Conservation (phyloP, 495 filamentous ascomycete genomes). For the Aspergillus incahuasiensis region DNA sequence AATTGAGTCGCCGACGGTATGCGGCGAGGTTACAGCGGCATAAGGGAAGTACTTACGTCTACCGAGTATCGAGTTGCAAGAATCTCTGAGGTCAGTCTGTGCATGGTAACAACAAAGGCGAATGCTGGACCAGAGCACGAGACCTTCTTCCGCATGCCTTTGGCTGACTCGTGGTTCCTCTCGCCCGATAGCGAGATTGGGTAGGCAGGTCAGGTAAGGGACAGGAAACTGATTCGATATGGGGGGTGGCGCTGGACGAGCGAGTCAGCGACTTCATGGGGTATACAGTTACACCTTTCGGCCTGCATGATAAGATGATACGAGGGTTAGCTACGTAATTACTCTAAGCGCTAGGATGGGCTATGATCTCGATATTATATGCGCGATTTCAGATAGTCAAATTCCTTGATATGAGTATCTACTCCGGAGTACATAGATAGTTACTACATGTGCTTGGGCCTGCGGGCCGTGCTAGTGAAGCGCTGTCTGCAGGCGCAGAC, state of each 20-base stretch:
- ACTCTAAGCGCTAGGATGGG: not conserved
- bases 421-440: no score
- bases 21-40: no score
- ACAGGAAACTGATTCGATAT: not conserved
- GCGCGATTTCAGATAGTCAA: not conserved
- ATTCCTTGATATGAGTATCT: not conserved
- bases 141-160: not conserved
- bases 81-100: no score
- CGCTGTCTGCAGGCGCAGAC: not conserved
- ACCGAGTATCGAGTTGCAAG: no score
- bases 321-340: no score
- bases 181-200: no score
- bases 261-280: no score
- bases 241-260: not conserved
- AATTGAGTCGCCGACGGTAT: no score
- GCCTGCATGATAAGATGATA: no score
- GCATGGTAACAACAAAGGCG: no score
- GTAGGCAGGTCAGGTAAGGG: not conserved
- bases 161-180: constrained; percentile 4
- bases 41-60: not conserved
- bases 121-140: not conserved
- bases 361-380: not conserved
- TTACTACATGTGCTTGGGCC: no score
- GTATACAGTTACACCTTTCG: no score
- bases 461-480: not conserved